Percentiles rank a stretch among this genome's conserved stretches.
phyloP scores from a whole-genome alignment of 495 filamentous ascomycete species.

The Talaromyces nanjingensis region DNA sequence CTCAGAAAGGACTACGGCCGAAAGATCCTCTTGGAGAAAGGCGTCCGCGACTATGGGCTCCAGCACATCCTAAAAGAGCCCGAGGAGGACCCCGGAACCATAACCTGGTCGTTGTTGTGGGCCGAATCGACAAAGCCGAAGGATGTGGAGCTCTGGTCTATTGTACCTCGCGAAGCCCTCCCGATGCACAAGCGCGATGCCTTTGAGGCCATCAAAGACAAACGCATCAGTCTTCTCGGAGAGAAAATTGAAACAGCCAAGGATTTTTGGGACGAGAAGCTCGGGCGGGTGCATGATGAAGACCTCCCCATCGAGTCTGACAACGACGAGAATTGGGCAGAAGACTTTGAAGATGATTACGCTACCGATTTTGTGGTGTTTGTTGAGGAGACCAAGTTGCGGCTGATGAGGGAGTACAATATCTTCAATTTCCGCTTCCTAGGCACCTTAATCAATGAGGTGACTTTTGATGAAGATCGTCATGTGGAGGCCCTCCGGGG shows the following conservation, averaged over 20 bases:
- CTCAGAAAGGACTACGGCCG: background rate
- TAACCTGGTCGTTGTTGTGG: background rate
- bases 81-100: background rate
- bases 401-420: background rate
- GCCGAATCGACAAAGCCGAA: background rate
- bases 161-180: background rate
- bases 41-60: background rate
- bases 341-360: background rate
- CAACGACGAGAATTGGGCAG: background rate
- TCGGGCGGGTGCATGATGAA: background rate
- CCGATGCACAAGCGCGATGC: background rate
- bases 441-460: background rate
- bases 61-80: background rate
- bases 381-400: background rate
- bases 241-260: background rate
- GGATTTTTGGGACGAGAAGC: background rate
- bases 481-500: background rate
- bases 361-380: background rate
- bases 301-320: background rate
- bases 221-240: background rate
- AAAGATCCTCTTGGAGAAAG: background rate
- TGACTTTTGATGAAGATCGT: background rate
- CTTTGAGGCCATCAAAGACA: background rate
- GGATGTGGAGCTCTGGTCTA: background rate
- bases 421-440: conserved; percentile 6